These are phyloP conservation scores for Naganishia vaughanmartiniae DNA, from an alignment of 768 basidiomycete genomes.

Conservation along the genomic window DNA sequence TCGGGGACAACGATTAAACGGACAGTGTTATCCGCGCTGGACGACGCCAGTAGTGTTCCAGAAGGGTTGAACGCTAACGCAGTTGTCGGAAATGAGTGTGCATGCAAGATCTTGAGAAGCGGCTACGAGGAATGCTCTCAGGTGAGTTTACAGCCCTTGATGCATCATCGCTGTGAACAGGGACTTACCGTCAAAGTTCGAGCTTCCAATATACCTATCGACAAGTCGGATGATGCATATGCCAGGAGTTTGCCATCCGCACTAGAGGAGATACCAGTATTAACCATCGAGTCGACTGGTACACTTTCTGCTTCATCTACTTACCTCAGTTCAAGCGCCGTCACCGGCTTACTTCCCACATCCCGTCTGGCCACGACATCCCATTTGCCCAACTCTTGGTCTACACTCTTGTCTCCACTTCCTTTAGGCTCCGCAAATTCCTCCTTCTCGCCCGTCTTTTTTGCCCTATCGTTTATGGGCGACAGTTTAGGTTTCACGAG, in stretches of 20 bases:
- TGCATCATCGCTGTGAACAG: neutral
- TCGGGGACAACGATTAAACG: slow-evolving; percentile 72
- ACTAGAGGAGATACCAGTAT: slow-evolving; percentile 55
- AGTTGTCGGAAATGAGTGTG: slow-evolving; percentile 92
- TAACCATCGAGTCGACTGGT: neutral
- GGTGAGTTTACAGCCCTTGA: neutral
- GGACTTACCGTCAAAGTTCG: slow-evolving; percentile 67
- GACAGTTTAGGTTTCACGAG: slow-evolving; percentile 14
- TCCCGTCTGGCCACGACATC: slow-evolving; percentile 65
- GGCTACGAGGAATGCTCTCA: slow-evolving; percentile 61
- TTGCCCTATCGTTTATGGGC: neutral
- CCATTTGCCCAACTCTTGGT: slow-evolving; percentile 66
- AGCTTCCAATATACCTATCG: slow-evolving; percentile 79
- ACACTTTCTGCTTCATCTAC: slow-evolving; percentile 30
- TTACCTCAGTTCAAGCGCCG: slow-evolving; percentile 84
- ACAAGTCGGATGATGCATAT: slow-evolving; percentile 81
- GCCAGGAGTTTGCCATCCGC: slow-evolving; percentile 76
- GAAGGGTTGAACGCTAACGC: slow-evolving; percentile 82
- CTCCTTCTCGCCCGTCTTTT: neutral
- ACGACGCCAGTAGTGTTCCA: slow-evolving; percentile 76
- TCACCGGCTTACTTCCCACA: slow-evolving; percentile 73
- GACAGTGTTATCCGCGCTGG: slow-evolving; percentile 84
- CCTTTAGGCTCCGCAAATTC: neutral
- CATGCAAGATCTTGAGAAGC: slow-evolving; percentile 77
- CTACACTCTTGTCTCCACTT: neutral